Conservation (phyloP, 495 filamentous ascomycete genomes). For the Penicillium salamii region DNA sequence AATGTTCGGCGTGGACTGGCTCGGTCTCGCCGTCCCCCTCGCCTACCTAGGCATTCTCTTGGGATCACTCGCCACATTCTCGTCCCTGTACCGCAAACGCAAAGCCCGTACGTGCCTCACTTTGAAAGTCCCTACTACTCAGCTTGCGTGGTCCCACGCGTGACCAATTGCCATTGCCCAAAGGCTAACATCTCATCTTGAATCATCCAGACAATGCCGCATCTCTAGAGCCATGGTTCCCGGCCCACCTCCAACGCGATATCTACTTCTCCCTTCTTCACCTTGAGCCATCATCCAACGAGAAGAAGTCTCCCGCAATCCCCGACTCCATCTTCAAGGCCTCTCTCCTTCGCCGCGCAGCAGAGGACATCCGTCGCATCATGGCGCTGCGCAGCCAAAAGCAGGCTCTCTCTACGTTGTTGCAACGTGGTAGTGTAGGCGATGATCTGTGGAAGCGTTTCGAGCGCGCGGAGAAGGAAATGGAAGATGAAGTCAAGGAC, state of each 20-base stretch:
- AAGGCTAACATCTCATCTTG: not conserved
- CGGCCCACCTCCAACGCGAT: slow-evolving; percentile 82
- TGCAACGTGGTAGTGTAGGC: slow-evolving; percentile 88
- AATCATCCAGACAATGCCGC: slow-evolving; percentile 60
- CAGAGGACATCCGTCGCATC: slow-evolving; percentile 87
- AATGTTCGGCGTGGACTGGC: slow-evolving; percentile 66
- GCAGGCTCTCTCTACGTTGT: slow-evolving; percentile 72
- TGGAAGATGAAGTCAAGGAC: slow-evolving; percentile 92
- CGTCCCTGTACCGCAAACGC: slow-evolving; percentile 86
- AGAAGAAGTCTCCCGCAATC: slow-evolving; percentile 69
- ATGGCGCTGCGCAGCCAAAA: slow-evolving; percentile 83
- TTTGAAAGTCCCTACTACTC: too few species aligned
- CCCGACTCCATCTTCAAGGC: slow-evolving; percentile 86
- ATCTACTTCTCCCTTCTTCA: slow-evolving; percentile 92
- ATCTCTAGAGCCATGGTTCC: slow-evolving; percentile 88
- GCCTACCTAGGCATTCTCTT: slow-evolving; percentile 84
- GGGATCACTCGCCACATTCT: slow-evolving; percentile 88
- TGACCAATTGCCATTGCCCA: not conserved
- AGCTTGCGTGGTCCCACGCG: too few species aligned
- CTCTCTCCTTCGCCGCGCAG: slow-evolving; percentile 83
- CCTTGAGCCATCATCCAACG: slow-evolving; percentile 62
- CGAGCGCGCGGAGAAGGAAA: slow-evolving; percentile 88
- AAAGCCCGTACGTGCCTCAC: slow-evolving; percentile 67
- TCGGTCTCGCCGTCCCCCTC: slow-evolving; percentile 75
- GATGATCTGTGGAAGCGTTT: slow-evolving; percentile 97